A percentile compares a stretch with the other conserved stretches of the same genome.
These are phyloP conservation scores for Pythium graminicola DNA, from an alignment of 352 stramenopile genomes.

Conservation along the genomic window DNA sequence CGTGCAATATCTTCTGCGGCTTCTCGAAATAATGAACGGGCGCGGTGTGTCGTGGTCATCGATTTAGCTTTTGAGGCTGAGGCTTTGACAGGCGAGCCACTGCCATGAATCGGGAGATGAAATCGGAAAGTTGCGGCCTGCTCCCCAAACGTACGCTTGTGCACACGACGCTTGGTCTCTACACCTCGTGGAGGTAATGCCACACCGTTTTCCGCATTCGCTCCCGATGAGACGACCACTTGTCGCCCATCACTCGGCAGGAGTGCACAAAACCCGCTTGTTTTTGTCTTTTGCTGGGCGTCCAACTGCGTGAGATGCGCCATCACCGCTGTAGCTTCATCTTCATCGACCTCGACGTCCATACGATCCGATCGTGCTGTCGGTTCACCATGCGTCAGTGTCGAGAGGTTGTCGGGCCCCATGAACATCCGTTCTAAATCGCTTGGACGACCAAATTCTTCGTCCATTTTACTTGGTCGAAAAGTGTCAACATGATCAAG, in stretches of 20 bases:
- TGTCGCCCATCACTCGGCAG: background rate
- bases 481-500: background rate
- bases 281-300: constrained; percentile 1
- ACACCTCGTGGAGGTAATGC: constrained; percentile 41
- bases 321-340: constrained; percentile 21
- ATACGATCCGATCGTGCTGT: too few relatives aligned
- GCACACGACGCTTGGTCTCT: constrained; percentile 37
- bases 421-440: constrained; percentile 63
- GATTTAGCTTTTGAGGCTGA: background rate
- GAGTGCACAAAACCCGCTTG: constrained; percentile 3
- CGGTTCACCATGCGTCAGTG: too few relatives aligned
- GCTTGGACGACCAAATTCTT: constrained; percentile 38
- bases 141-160: constrained; percentile 59
- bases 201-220: background rate
- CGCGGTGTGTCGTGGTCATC: background rate
- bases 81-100: constrained; percentile 4
- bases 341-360: constrained; percentile 23
- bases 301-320: constrained; percentile 23
- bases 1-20: constrained; percentile 10
- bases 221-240: constrained; percentile 5
- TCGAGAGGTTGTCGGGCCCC: constrained; percentile 5
- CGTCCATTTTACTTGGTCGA: constrained; percentile 23
- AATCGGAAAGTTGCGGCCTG: constrained; percentile 38
- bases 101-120: constrained; percentile 22
- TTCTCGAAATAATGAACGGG: constrained; percentile 15